A percentile compares a stretch with the other conserved stretches of the same genome.
phyloP scores from a whole-genome alignment of 106 monocot genomes.

The Xerophyta viscosa region DNA sequence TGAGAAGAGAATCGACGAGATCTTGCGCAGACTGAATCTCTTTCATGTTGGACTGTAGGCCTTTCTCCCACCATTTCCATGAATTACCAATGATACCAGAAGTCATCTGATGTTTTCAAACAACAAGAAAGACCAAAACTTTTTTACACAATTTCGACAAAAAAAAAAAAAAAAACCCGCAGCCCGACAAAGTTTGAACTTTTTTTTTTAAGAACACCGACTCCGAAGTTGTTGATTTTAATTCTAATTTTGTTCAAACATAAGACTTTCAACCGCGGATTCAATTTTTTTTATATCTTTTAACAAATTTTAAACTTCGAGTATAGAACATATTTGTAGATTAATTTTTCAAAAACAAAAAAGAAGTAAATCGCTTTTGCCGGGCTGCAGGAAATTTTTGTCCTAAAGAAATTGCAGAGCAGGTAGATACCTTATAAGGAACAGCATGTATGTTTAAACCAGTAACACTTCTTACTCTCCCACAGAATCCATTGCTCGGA shows the following conservation, averaged over 20 bases:
- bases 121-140: conserved; percentile 1
- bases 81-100: conserved; percentile 31
- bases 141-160: too few species aligned
- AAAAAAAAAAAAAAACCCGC: background rate
- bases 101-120: conserved; percentile 39
- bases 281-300: too few species aligned
- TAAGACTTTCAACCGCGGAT: too few species aligned
- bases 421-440: conserved; percentile 9
- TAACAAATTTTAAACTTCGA: too few species aligned
- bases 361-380: too few species aligned
- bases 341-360: too few species aligned
- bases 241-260: too few species aligned
- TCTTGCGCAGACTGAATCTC: conserved; percentile 73
- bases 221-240: too few species aligned
- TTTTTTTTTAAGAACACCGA: too few species aligned
- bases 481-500: conserved; percentile 11
- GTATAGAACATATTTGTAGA: too few species aligned
- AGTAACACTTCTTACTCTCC: background rate
- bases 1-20: conserved; percentile 59
- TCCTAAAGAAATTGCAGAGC: background rate
- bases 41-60: conserved; percentile 81
- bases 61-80: conserved; percentile 88
- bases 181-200: background rate
- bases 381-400: too few species aligned
- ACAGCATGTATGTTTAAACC: conserved; percentile 3